Conservation (phyloP, 73 alveolate genomes). For the Paramecium primaurelia region DNA sequence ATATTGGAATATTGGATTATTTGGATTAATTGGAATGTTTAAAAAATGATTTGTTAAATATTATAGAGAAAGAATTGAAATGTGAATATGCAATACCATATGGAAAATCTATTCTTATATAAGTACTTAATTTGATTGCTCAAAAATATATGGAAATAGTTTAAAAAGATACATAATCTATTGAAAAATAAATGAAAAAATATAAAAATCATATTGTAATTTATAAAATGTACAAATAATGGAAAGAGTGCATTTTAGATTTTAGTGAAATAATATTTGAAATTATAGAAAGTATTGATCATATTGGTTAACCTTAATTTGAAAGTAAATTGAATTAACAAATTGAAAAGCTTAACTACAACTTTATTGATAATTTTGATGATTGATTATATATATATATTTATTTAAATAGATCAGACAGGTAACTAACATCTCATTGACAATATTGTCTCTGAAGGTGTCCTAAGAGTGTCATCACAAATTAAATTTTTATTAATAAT, state of each 20-base stretch:
- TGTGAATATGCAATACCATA: conserved; percentile 10
- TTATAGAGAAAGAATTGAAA: neutral
- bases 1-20: neutral
- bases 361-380: neutral
- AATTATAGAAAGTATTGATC: neutral
- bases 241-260: neutral
- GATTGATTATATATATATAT: neutral
- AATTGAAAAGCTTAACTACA: neutral
- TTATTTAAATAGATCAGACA: neutral
- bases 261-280: neutral
- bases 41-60: neutral
- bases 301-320: neutral
- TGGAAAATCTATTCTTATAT: neutral
- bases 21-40: conserved; percentile 2
- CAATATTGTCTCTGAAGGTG: neutral
- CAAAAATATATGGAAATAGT: conserved; percentile 1
- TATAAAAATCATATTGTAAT: neutral
- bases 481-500: neutral
- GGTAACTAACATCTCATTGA: neutral
- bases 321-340: neutral
- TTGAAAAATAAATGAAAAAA: neutral
- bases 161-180: neutral
- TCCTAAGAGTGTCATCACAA: conserved; percentile 11
- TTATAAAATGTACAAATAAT: neutral
- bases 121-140: neutral